Conservation (phyloP, 331 rosid genomes). For the Spiraea crenata region DNA sequence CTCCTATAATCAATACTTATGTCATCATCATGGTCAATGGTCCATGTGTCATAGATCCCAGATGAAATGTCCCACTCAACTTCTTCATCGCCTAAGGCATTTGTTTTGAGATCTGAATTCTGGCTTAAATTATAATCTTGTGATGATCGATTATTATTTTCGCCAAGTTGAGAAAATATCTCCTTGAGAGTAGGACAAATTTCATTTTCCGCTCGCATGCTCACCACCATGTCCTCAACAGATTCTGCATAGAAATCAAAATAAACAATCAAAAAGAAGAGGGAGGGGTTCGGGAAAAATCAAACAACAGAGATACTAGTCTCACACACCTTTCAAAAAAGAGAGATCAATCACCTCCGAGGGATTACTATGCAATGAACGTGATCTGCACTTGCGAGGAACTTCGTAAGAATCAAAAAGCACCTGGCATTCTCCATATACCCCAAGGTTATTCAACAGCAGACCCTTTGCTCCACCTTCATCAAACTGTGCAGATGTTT, state of each 20-base stretch:
- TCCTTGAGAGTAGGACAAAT: slow-evolving; percentile 28
- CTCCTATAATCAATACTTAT: not conserved
- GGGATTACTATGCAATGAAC: not conserved
- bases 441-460: slow-evolving; percentile 83
- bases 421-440: slow-evolving; percentile 83
- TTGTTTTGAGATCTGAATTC: slow-evolving; percentile 4
- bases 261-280: not conserved
- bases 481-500: slow-evolving; percentile 87
- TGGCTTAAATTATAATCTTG: slow-evolving; percentile 16
- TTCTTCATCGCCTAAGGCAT: slow-evolving; percentile 8
- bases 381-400: slow-evolving; percentile 60
- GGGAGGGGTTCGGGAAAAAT: not conserved
- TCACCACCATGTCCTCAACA: slow-evolving; percentile 24
- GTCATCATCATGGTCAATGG: slow-evolving; percentile 9
- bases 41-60: not conserved
- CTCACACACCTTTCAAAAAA: slow-evolving; percentile 16
- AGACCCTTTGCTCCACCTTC: slow-evolving; percentile 99
- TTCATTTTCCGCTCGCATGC: slow-evolving; percentile 16
- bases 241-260: slow-evolving; percentile 18
- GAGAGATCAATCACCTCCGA: slow-evolving; percentile 19
- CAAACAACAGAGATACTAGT: not conserved
- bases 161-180: slow-evolving; percentile 13
- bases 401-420: slow-evolving; percentile 89
- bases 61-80: slow-evolving; percentile 2
- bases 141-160: slow-evolving; percentile 21